Evolutionary conservation across 331 rosid species (phyloP).

Genomic region (Malus hybrid): DNA sequence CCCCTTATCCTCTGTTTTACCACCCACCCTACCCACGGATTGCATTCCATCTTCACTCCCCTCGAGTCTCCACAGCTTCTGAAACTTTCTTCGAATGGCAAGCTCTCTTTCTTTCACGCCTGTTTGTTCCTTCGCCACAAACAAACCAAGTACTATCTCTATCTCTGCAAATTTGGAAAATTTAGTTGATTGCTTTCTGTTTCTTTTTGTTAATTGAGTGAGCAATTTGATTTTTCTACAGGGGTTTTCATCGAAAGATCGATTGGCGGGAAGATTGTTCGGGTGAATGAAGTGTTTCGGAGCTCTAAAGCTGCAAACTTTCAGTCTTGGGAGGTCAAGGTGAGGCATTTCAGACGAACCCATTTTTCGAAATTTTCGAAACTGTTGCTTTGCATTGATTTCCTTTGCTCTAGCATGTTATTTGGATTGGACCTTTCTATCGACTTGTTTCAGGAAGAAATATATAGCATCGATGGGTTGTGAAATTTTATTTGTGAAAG

Average conservation of each 20-base stretch:
- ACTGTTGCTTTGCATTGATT: not conserved
- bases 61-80: not conserved
- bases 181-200: not conserved
- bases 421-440: not conserved
- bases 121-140: slow-evolving; percentile 54
- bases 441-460: not conserved
- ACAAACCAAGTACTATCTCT: slow-evolving; percentile 48
- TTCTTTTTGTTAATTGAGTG: not conserved
- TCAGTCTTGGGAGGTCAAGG: slow-evolving; percentile 73
- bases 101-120: slow-evolving; percentile 41
- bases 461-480: not conserved
- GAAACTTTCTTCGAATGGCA: slow-evolving; percentile 44
- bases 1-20: slow-evolving; percentile 34
- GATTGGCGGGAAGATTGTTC: slow-evolving; percentile 41
- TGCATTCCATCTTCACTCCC: slow-evolving; percentile 2
- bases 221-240: slow-evolving; percentile 2
- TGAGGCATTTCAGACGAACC: slow-evolving; percentile 26
- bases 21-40: not conserved
- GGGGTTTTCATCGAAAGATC: slow-evolving; percentile 40
- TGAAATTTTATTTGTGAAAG: not conserved
- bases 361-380: not conserved
- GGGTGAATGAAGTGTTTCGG: slow-evolving; percentile 41
- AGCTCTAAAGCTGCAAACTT: slow-evolving; percentile 46
- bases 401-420: not conserved
- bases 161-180: not conserved